These are phyloP conservation scores for Arxiozyma slooffiae DNA, from an alignment of 1,139 yeast genomes.

Conservation along the genomic window DNA sequence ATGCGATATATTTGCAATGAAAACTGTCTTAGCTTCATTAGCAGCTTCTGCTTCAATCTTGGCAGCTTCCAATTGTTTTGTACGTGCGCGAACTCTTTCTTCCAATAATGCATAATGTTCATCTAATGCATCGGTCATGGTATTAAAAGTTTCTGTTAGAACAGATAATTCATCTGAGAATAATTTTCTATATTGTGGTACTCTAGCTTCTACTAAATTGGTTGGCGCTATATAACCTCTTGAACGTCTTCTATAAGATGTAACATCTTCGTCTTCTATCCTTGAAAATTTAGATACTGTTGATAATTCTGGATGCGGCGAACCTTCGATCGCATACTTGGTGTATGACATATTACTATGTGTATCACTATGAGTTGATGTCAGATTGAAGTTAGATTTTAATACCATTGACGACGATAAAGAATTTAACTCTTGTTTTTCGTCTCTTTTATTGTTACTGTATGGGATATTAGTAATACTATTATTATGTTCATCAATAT, in stretches of 20 bases:
- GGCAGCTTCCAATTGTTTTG: conserved; percentile 80
- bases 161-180: conserved; percentile 83
- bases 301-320: conserved; percentile 1
- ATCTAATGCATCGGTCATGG: conserved; percentile 81
- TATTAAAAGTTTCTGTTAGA: conserved; percentile 77
- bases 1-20: conserved; percentile 92
- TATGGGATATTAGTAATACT: neutral
- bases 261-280: neutral
- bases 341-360: neutral
- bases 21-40: conserved; percentile 83
- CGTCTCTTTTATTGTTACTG: conserved; percentile 7
- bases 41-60: conserved; percentile 88
- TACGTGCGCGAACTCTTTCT: conserved; percentile 80
- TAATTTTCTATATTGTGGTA: conserved; percentile 47
- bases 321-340: neutral
- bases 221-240: conserved; percentile 33
- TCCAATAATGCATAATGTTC: conserved; percentile 76
- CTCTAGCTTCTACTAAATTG: conserved; percentile 35
- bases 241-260: conserved; percentile 12
- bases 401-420: neutral
- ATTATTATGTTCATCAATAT: conserved; percentile 2
- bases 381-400: neutral
- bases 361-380: neutral
- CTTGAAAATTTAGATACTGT: neutral
- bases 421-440: neutral